Conservation (phyloP, 2,329 filamentous ascomycete genomes). For the Rutstroemia sp. region DNA sequence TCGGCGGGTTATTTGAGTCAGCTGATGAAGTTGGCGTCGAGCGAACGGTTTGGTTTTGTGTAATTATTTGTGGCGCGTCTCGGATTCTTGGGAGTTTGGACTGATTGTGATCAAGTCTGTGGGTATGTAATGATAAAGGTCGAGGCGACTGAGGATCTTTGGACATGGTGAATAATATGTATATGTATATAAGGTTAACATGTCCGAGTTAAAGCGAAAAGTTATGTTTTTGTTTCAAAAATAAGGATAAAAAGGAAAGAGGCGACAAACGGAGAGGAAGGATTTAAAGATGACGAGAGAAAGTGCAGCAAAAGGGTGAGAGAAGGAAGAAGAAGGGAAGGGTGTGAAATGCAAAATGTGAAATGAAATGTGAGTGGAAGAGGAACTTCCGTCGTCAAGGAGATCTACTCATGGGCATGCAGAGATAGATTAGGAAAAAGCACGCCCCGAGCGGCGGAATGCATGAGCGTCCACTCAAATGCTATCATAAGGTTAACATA, state of each 20-base stretch:
- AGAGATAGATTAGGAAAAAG: neutral
- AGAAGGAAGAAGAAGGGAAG: neutral
- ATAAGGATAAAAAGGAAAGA: neutral
- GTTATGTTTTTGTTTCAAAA: neutral
- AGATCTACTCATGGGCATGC: neutral
- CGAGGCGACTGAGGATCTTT: slow-evolving; percentile 6
- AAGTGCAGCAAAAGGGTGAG: neutral
- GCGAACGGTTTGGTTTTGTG: neutral
- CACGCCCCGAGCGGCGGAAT: neutral
- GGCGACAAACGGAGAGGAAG: neutral
- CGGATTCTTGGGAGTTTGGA: slow-evolving; percentile 13
- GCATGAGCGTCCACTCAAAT: neutral
- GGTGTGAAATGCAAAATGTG: neutral
- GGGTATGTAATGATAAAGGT: slow-evolving; percentile 10
- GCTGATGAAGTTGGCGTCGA: slow-evolving; percentile 3
- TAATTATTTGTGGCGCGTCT: slow-evolving; percentile 7
- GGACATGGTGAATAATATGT: slow-evolving; percentile 10
- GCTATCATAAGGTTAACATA: too few relatives aligned
- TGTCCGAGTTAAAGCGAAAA: slow-evolving; percentile 1
- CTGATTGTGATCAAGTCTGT: slow-evolving; percentile 10
- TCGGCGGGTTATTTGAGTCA: neutral
- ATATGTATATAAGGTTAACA: slow-evolving; percentile 1
- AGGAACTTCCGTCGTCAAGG: neutral
- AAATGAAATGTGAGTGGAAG: neutral
- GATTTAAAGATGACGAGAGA: neutral